Base-by-base conservation (phyloP, 2,329 filamentous ascomycete species). In the Colletotrichum sp. region DNA sequence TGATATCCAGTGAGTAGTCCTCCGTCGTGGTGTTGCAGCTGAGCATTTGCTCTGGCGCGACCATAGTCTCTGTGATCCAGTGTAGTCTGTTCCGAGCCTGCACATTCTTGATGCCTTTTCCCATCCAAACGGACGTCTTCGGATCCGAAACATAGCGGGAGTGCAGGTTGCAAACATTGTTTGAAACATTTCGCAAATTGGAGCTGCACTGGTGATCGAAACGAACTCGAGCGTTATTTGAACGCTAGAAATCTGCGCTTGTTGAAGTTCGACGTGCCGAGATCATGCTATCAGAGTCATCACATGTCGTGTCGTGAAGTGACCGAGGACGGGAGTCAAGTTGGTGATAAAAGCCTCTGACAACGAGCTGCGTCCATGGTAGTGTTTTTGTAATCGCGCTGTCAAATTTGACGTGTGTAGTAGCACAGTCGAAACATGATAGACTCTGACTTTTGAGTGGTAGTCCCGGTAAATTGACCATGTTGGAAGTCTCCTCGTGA, bases 71-170 rank as follows among this genome's bases (percentile, higher is more conserved):
- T 39, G 32, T 64, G 34, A 13, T 0, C 55, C 26, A 49, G 44
- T 49, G 0, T 0, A 21, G n/a, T 52, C 44, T 52, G 44, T 59
- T 18, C 21, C 1, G 0, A 10, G 24, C 16, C 55, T 28, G 26
- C 55, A 0, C 55, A 5, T 18, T 59, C 1, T 28, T 4, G 3
- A 59, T 28, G 24, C 5, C 26, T 1, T 57, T 59, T 28, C 21
- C 55, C 8, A 0, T 59, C 16, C 24, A 59, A 28, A 59, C 24
- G 5, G 6, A 52, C 44, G 10, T 52, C 44, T 52, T 8, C 44
- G 44, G 44, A 6, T 21, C 0, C n/a, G n/a, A 49, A 21, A 49
- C 44, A 21, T 21, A 21, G 8, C 55, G 3, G 24, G 55, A 59
- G 55, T 8, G 8, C 13, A 9, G 55, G n/a, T 6, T 16, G 8